Conservation (phyloP, 1,284 basidiomycete species). For the Takashimella koratensis region DNA sequence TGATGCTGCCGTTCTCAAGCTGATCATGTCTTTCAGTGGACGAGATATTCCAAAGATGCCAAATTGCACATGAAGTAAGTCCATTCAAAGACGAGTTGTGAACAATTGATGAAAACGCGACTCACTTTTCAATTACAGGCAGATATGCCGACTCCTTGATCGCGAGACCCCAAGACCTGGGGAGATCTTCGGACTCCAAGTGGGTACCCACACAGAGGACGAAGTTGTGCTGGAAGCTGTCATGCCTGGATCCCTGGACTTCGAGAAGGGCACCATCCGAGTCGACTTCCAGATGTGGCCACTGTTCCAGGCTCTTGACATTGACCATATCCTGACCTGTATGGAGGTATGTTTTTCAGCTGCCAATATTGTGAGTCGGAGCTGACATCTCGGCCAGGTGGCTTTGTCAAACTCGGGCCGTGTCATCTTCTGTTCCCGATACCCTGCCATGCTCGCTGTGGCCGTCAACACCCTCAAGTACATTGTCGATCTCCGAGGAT, state of each 20-base stretch:
- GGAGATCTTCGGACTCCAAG: constrained; percentile 51
- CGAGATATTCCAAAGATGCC: constrained; percentile 82
- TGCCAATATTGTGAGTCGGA: neutral
- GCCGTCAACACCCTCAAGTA: constrained; percentile 80
- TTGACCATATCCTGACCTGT: constrained; percentile 89
- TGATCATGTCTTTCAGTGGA: constrained; percentile 59
- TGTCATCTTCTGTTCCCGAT: constrained; percentile 81
- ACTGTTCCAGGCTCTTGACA: constrained; percentile 85
- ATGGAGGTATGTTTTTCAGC: constrained; percentile 82
- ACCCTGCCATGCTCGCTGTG: constrained; percentile 85
- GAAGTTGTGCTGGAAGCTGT: constrained; percentile 33
- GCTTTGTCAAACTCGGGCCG: constrained; percentile 90
- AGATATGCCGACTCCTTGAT: constrained; percentile 49
- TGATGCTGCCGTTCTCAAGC: neutral
- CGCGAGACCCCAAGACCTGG: constrained; percentile 79
- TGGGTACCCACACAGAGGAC: constrained; percentile 28
- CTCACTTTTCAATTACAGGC: constrained; percentile 13
- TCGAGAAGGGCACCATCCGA: constrained; percentile 47
- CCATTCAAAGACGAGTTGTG: neutral
- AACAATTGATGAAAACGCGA: neutral
- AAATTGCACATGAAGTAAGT: constrained; percentile 37
- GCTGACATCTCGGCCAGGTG: no score
- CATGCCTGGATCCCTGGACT: constrained; percentile 51
- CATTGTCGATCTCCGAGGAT: constrained; percentile 87
- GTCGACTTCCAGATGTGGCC: constrained; percentile 89